Percentiles rank a stretch among this genome's conserved stretches.
phyloP scores from a whole-genome alignment of 768 basidiomycete species.

The Clitopilus passeckerianus region DNA sequence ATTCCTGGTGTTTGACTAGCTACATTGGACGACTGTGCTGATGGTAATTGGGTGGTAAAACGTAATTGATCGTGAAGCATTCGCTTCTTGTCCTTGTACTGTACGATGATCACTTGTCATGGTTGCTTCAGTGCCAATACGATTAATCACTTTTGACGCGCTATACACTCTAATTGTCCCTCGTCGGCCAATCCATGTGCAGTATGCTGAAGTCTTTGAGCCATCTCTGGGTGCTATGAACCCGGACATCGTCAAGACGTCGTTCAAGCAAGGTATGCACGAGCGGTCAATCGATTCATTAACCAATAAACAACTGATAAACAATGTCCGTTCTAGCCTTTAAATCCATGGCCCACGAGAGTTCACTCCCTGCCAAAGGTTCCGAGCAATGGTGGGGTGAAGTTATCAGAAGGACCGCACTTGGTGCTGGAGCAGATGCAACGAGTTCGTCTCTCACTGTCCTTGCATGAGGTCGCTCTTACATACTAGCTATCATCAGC shows the following conservation, averaged over 20 bases:
- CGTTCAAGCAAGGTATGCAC: slow-evolving; percentile 56
- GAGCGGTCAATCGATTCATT: not conserved
- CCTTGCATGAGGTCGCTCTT: not conserved
- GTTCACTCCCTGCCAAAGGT: slow-evolving; percentile 25
- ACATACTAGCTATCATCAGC: slow-evolving; percentile 25
- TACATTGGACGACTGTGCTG: not conserved
- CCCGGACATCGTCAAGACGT: slow-evolving; percentile 43
- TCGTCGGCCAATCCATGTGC: slow-evolving; percentile 60
- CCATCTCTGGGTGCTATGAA: slow-evolving; percentile 62
- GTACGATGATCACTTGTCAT: not conserved
- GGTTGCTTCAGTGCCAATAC: slow-evolving; percentile 27
- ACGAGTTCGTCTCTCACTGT: slow-evolving; percentile 31
- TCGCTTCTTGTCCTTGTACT: not conserved
- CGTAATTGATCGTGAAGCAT: not conserved
- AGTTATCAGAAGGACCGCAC: slow-evolving; percentile 68
- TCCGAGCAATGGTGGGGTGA: slow-evolving; percentile 70
- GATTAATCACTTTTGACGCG: slow-evolving; percentile 74
- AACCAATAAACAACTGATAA: not conserved
- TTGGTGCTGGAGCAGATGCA: slow-evolving; percentile 67
- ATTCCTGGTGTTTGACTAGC: too few species aligned
- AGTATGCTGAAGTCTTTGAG: slow-evolving; percentile 59
- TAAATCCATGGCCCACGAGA: slow-evolving; percentile 20
- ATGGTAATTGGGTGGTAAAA: not conserved
- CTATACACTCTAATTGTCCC: slow-evolving; percentile 73
- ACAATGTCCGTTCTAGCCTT: slow-evolving; percentile 26